Percentiles rank a stretch among this genome's conserved stretches.
These are phyloP conservation scores for Fraxinus baroniana DNA, from an alignment of 305 asterid genomes.

Conservation along the genomic window DNA sequence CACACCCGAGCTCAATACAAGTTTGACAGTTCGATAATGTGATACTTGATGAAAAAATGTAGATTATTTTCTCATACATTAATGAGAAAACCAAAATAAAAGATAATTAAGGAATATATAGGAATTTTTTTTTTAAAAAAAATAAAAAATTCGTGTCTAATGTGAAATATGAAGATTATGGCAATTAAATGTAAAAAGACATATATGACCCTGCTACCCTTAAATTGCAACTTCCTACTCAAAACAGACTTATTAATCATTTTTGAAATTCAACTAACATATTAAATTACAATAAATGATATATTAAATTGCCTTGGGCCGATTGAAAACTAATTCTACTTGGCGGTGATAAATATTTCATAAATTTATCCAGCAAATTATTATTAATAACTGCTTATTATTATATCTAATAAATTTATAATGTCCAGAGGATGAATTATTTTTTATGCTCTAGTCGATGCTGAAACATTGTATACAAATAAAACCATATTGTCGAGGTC, in stretches of 20 bases:
- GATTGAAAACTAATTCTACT: neutral
- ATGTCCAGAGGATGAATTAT: neutral
- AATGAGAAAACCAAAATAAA: neutral
- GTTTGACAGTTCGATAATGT: neutral
- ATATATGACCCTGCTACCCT: neutral
- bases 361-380: neutral
- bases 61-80: neutral
- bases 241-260: conserved; percentile 20
- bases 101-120: too few species aligned
- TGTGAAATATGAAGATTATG: neutral
- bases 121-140: too few species aligned
- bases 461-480: neutral
- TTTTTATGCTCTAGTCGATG: neutral
- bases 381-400: neutral
- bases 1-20: neutral
- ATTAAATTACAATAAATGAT: conserved; percentile 13
- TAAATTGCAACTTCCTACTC: conserved; percentile 13
- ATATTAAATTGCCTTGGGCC: conserved; percentile 8
- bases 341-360: conserved; percentile 5
- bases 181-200: conserved; percentile 2
- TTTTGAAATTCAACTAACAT: neutral
- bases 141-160: neutral
- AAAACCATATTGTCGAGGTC: neutral
- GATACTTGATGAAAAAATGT: neutral
- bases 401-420: neutral